Evolutionary conservation across 2,329 filamentous ascomycete genomes (phyloP), one percentile per base, ranked within the genome.

Genomic region (Fusarium sp.): DNA sequence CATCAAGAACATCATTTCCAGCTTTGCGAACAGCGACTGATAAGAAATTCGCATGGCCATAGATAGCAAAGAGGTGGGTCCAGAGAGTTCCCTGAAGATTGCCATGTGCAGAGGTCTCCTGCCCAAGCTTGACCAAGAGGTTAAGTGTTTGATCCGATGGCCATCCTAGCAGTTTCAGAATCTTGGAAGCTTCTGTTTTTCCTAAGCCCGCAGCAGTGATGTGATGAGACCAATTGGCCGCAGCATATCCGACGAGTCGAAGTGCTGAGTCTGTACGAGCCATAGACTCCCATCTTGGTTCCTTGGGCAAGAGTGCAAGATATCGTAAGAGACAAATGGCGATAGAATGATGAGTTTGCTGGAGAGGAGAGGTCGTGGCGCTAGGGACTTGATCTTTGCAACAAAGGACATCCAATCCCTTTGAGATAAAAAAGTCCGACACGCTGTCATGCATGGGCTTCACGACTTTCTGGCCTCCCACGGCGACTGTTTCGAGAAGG

Each of bases 131-230:
- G n/a, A 37, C 18, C 7, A 62, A 20, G 4, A 23, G 11, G 11
- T 11, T 49, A 12, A 60, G 44, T 7, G 20, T 17, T 17, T 26
- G 32, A 10, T 32, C 54, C 1, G 54, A 60, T 3, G 59, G 54
- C 59, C 59, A 62, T 32, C 45, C 27, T 1, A 60, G 3, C 9
- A 60, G n/a, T 18, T 62, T 60, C 9, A 62, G 23, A 6, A 49
- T 48, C 18, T 49, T 60, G 4, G 59, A 62, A 13, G 59, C 42
- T 10, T 60, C 59, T 6, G 6, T 27, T 20, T 62, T 62, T 1
- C 23, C 30, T 11, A 60, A 27, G 2, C 42, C 30, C 6, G 54
- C 54, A 18, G 42, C 23, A 20, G 30, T 35, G 20, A 49, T 17
- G 5, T 62, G 54, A 17, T 49, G n/a, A 20, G 59, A 37, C 54